Evolutionary conservation across 148 eudicot species (phyloP).

Genomic region (Spergularia marina): DNA sequence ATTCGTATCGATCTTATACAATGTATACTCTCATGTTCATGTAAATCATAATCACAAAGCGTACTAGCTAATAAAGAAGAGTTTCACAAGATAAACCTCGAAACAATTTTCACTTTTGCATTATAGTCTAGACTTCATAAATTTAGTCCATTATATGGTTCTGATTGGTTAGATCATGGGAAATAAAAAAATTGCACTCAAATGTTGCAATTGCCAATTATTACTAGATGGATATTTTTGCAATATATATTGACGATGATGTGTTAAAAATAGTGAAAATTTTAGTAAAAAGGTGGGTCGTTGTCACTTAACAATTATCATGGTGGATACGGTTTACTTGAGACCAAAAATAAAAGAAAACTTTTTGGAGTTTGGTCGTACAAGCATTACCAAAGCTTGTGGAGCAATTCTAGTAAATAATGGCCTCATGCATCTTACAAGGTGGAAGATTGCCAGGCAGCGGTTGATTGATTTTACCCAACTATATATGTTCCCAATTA

Average conservation of each 20-base stretch:
- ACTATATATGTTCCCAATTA: slow-evolving; percentile 3
- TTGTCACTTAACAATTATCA: not conserved
- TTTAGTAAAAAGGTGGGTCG: not conserved
- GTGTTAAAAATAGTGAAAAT: slow-evolving; percentile 14
- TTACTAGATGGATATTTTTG: not conserved
- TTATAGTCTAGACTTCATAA: not conserved
- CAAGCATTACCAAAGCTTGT: slow-evolving; percentile 25
- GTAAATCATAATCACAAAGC: no score
- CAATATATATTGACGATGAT: not conserved
- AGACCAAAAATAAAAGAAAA: not conserved
- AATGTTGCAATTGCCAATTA: not conserved
- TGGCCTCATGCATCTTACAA: not conserved
- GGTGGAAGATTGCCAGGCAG: slow-evolving; percentile 1
- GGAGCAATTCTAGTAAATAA: slow-evolving; percentile 20
- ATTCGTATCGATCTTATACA: no score
- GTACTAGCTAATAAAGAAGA: no score
- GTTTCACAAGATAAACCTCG: no score
- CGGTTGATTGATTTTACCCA: slow-evolving; percentile 24
- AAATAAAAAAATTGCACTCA: no score
- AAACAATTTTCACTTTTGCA: no score
- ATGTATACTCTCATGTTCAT: no score
- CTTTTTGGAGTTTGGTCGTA: slow-evolving; percentile 8
- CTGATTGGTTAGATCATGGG: not conserved
- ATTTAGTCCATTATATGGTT: not conserved
- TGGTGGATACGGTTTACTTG: not conserved